These are phyloP conservation scores for Heterobasidion annosum DNA, from an alignment of 1,284 basidiomycete species.

Conservation along the genomic window DNA sequence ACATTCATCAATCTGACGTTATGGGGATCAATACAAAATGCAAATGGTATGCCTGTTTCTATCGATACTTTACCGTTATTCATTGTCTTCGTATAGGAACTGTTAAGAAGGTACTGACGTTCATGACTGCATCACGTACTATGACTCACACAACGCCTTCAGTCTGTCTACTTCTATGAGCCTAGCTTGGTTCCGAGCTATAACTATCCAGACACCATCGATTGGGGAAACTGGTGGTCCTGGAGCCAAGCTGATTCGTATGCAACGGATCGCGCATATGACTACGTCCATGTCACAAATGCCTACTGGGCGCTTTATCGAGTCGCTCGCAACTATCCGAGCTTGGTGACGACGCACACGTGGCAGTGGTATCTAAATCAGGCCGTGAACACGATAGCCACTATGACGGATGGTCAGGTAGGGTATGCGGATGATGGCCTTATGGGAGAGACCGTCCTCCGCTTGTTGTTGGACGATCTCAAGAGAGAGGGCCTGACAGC, in stretches of 20 bases:
- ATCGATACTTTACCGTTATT: background rate
- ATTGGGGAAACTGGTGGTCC: slow-evolving; percentile 52
- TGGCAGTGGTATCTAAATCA: slow-evolving; percentile 55
- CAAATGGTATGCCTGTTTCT: slow-evolving; percentile 28
- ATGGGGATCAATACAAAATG: slow-evolving; percentile 44
- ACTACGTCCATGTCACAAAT: slow-evolving; percentile 49
- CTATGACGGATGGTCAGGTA: slow-evolving; percentile 37
- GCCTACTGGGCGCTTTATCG: slow-evolving; percentile 53
- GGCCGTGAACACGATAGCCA: slow-evolving; percentile 39
- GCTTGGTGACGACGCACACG: slow-evolving; percentile 32
- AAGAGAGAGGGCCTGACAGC: slow-evolving; percentile 41
- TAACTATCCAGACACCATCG: slow-evolving; percentile 36
- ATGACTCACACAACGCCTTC: background rate
- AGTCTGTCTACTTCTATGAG: slow-evolving; percentile 50
- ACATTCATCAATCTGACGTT: slow-evolving; percentile 37
- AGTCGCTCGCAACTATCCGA: slow-evolving; percentile 48
- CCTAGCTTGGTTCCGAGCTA: slow-evolving; percentile 36
- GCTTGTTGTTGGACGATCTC: slow-evolving; percentile 39
- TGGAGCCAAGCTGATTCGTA: slow-evolving; percentile 43
- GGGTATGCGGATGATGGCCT: slow-evolving; percentile 40
- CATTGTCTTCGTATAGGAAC: slow-evolving; percentile 21
- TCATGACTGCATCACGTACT: background rate
- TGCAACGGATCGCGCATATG: slow-evolving; percentile 45
- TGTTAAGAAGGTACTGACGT: slow-evolving; percentile 37
- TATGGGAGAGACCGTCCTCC: slow-evolving; percentile 52